These are phyloP conservation scores for Kodamaea kaohsiungensis DNA, from an alignment of 805 yeast genomes.

Conservation along the genomic window DNA sequence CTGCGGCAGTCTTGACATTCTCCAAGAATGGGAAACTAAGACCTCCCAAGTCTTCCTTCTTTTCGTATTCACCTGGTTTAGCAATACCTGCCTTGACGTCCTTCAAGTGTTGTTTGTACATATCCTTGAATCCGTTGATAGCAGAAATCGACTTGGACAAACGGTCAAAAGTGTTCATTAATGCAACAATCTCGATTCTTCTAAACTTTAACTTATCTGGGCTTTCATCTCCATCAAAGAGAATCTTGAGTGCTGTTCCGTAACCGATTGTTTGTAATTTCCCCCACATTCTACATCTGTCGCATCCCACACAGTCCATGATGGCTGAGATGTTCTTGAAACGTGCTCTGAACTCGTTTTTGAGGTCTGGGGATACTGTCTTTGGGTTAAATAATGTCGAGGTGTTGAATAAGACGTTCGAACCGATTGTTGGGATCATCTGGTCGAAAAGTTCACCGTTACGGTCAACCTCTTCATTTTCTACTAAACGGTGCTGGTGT, in stretches of 20 bases:
- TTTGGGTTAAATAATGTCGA: conserved; percentile 47
- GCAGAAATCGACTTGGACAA: conserved; percentile 81
- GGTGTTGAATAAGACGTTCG: conserved; percentile 47
- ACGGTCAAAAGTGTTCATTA: conserved; percentile 90
- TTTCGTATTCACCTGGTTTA: conserved; percentile 43
- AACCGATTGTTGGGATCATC: conserved; percentile 40
- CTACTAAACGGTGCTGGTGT: conserved; percentile 46
- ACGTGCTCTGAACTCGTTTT: conserved; percentile 81
- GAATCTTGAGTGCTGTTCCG: conserved; percentile 90
- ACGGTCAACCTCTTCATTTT: conserved; percentile 40
- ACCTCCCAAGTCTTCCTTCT: conserved; percentile 25
- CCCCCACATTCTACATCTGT: conserved; percentile 97
- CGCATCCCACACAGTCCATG: conserved; percentile 99
- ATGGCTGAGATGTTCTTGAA: conserved; percentile 88
- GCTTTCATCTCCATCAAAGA: conserved; percentile 70
- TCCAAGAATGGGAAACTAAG: conserved; percentile 39
- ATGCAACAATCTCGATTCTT: conserved; percentile 83
- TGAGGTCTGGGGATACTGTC: conserved; percentile 53
- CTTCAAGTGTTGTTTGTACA: conserved; percentile 47
- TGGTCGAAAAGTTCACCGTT: conserved; percentile 31
- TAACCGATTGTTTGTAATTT: conserved; percentile 96
- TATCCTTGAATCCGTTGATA: conserved; percentile 64
- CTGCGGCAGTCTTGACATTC: not conserved
- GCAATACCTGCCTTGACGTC: conserved; percentile 41
- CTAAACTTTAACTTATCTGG: conserved; percentile 60